Conservation (phyloP, 805 yeast species). For the Kockiozyma suomiensis region DNA sequence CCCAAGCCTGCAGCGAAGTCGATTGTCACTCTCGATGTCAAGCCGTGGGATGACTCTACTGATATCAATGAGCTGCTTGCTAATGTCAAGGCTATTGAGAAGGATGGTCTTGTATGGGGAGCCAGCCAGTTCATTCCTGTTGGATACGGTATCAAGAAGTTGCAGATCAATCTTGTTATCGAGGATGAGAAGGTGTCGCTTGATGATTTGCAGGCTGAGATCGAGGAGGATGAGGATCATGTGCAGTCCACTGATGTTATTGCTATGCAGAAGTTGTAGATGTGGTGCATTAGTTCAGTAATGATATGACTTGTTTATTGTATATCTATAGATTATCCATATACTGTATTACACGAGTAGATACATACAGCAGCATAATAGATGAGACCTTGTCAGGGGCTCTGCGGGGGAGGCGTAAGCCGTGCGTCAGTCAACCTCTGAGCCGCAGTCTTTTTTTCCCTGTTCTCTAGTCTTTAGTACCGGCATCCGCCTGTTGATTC, state of each 20-base stretch:
- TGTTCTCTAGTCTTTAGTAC: too few species aligned
- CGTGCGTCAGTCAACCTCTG: neutral
- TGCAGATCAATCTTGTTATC: slow-evolving; percentile 96
- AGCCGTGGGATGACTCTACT: slow-evolving; percentile 99
- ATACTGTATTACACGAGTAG: too few species aligned
- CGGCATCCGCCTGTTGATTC: too few species aligned
- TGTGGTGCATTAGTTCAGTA: neutral
- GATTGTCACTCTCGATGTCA: slow-evolving; percentile 92
- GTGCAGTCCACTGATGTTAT: slow-evolving; percentile 97
- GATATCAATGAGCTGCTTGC: slow-evolving; percentile 85
- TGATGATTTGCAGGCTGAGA: slow-evolving; percentile 74
- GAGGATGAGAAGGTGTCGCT: slow-evolving; percentile 96
- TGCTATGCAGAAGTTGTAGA: slow-evolving; percentile 35
- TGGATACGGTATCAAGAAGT: slow-evolving; percentile 99
- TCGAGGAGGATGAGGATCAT: slow-evolving; percentile 96
- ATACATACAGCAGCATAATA: too few species aligned
- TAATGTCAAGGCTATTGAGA: slow-evolving; percentile 79
- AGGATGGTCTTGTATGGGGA: slow-evolving; percentile 98
- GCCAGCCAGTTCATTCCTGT: slow-evolving; percentile 93
- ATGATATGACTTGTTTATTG: neutral
- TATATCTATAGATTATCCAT: too few species aligned
- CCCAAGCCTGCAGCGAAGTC: slow-evolving; percentile 99
- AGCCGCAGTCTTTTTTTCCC: slow-evolving; percentile 1
- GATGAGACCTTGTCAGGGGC: too few species aligned
- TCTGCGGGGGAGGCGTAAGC: slow-evolving; percentile 14